Percentiles rank a stretch among this genome's conserved stretches.
phyloP scores from a whole-genome alignment of 2,329 filamentous ascomycete genomes.

The Beauveria sp. region DNA sequence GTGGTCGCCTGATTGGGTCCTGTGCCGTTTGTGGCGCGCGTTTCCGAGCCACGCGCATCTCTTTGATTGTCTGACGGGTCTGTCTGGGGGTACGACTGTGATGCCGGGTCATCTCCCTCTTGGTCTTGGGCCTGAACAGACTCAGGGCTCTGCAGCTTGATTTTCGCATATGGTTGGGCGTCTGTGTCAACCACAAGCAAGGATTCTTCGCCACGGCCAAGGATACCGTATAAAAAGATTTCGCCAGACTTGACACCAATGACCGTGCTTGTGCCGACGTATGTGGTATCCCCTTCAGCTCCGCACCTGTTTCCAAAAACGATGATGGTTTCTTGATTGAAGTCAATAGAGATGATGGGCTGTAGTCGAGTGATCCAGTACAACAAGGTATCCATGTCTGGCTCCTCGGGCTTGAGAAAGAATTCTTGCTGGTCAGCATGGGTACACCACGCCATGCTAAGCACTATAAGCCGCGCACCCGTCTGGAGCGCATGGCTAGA shows the following conservation, averaged over 20 bases:
- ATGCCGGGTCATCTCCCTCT: no score
- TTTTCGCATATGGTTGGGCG: conserved; percentile 34
- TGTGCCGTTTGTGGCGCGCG: no score
- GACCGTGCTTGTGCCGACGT: conserved; percentile 68
- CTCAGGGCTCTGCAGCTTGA: conserved; percentile 18
- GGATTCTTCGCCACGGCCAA: conserved; percentile 62
- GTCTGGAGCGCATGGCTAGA: conserved; percentile 49
- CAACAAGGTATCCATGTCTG: conserved; percentile 64
- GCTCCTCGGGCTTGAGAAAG: conserved; percentile 43
- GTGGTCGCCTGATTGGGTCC: neutral
- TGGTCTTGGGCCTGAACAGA: neutral
- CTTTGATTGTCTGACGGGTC: neutral
- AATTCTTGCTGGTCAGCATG: conserved; percentile 39
- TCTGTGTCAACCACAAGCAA: conserved; percentile 61
- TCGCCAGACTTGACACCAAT: conserved; percentile 58
- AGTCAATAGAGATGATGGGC: conserved; percentile 48
- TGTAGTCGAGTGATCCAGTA: conserved; percentile 71
- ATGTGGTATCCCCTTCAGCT: conserved; percentile 56
- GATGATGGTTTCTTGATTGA: conserved; percentile 54
- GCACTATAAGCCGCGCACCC: conserved; percentile 54
- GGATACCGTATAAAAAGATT: conserved; percentile 60
- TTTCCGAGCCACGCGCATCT: neutral
- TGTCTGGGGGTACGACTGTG: neutral
- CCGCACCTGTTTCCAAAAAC: conserved; percentile 67
- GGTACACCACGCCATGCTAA: conserved; percentile 76